Evolutionary conservation across 2,329 filamentous ascomycete genomes (phyloP).

Genomic region (Nemania sp.): DNA sequence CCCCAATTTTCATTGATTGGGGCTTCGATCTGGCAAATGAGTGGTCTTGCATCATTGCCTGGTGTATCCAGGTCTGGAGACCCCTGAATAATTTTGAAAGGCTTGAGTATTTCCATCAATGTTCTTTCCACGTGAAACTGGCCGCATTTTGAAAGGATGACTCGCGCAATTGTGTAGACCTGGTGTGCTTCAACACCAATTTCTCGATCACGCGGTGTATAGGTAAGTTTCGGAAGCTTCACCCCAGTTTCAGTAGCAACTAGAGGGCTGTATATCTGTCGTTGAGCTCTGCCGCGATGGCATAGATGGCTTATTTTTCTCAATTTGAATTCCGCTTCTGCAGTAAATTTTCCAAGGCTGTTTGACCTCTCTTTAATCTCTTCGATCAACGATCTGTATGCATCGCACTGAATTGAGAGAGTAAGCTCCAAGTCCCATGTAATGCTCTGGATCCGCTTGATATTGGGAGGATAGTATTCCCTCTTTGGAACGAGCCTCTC

Average conservation of each 20-base stretch:
- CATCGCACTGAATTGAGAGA: slow-evolving; percentile 45
- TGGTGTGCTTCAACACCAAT: slow-evolving; percentile 2
- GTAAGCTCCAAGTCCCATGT: slow-evolving; percentile 43
- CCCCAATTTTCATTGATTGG: slow-evolving; percentile 38
- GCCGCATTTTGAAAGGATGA: slow-evolving; percentile 18
- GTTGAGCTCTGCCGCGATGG: slow-evolving; percentile 25
- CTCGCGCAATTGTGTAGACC: slow-evolving; percentile 28
- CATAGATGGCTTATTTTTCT: slow-evolving; percentile 23
- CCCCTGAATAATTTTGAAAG: slow-evolving; percentile 40
- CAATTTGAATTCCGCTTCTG: not conserved
- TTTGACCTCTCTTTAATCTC: slow-evolving; percentile 39
- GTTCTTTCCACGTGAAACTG: slow-evolving; percentile 12
- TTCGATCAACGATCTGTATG: slow-evolving; percentile 36
- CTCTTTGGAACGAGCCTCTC: slow-evolving; percentile 37
- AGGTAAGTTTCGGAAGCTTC: slow-evolving; percentile 3
- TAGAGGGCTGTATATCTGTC: slow-evolving; percentile 27
- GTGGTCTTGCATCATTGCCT: slow-evolving; percentile 12
- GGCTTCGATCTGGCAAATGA: slow-evolving; percentile 35
- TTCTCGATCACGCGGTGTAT: slow-evolving; percentile 30
- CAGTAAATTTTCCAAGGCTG: slow-evolving; percentile 25
- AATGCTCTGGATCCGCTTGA: slow-evolving; percentile 41
- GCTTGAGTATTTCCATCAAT: slow-evolving; percentile 26
- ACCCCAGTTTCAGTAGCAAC: slow-evolving; percentile 1
- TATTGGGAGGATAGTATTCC: slow-evolving; percentile 44
- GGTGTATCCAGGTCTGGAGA: slow-evolving; percentile 17